Evolutionary conservation across 2,329 filamentous ascomycete genomes (phyloP).

Genomic region (Septoria petroselini): DNA sequence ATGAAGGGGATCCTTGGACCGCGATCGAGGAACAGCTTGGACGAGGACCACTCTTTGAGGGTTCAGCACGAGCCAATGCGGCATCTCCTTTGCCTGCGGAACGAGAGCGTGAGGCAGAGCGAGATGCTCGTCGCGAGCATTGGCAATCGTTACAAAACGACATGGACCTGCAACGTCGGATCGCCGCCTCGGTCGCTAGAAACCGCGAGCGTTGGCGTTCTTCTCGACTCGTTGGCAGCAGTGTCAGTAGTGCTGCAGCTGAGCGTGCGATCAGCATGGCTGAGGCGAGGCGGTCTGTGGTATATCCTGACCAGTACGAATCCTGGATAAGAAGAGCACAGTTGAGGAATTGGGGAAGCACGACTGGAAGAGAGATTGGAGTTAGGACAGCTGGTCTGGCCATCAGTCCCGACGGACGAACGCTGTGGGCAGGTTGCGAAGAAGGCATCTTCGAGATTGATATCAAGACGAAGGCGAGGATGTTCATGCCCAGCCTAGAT

Average conservation of each 20-base stretch:
- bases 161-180: constrained; percentile 22
- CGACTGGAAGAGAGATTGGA: constrained; percentile 34
- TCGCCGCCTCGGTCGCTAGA: constrained; percentile 19
- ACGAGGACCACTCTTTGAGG: constrained; percentile 38
- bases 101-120: constrained; percentile 9
- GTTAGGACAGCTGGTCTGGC: constrained; percentile 49
- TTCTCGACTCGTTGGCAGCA: constrained; percentile 13
- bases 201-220: constrained; percentile 24
- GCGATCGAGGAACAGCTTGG: constrained; percentile 48
- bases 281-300: constrained; percentile 21
- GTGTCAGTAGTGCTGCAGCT: constrained; percentile 2
- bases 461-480: constrained; percentile 62
- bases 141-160: constrained; percentile 21
- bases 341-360: constrained; percentile 18
- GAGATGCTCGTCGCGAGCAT: constrained; percentile 13
- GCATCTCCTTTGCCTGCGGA: constrained; percentile 23
- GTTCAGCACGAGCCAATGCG: constrained; percentile 26
- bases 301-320: constrained; percentile 31
- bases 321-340: constrained; percentile 21
- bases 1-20: constrained; percentile 46
- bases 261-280: constrained; percentile 14
- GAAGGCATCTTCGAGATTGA: constrained; percentile 74
- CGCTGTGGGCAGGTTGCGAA: constrained; percentile 52
- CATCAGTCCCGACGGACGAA: constrained; percentile 49
- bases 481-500: constrained; percentile 45